Conservation (phyloP, 2,329 filamentous ascomycete species). For the Cryphonectria naterciae region DNA sequence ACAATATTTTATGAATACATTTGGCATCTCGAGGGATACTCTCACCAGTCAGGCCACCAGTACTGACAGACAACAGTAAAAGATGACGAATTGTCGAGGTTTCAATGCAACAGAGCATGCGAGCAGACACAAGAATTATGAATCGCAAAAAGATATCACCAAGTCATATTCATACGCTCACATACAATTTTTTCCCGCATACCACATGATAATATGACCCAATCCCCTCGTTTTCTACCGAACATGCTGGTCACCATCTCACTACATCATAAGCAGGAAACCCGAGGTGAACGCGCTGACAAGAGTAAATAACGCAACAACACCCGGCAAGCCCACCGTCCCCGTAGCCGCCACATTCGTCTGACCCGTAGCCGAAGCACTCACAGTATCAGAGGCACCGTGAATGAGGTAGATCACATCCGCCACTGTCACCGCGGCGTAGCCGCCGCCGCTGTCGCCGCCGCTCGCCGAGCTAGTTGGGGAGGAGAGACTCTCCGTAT, state of each 20-base stretch:
- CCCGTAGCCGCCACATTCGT: not conserved
- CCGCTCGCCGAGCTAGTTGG: not conserved
- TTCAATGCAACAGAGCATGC: no score
- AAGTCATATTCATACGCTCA: not conserved
- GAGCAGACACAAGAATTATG: no score
- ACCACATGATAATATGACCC: no score
- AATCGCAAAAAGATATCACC: no score
- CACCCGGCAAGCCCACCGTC: not conserved
- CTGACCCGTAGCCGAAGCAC: not conserved
- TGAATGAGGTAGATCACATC: conserved; percentile 18
- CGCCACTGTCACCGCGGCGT: not conserved
- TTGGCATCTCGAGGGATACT: not conserved
- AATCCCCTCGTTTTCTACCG: no score
- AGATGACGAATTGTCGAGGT: no score
- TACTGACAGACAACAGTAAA: no score
- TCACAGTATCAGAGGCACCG: conserved; percentile 3
- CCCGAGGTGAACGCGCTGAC: conserved; percentile 13
- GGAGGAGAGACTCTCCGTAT: not conserved
- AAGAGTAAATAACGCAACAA: conserved; percentile 6
- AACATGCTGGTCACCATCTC: not conserved
- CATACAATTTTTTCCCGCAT: not conserved
- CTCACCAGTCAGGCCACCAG: not conserved
- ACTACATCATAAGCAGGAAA: conserved; percentile 10
- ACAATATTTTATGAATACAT: not conserved
- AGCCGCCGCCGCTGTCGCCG: not conserved